Evolutionary conservation across 805 yeast species (phyloP).

Genomic region (Yarrowia sp.): DNA sequence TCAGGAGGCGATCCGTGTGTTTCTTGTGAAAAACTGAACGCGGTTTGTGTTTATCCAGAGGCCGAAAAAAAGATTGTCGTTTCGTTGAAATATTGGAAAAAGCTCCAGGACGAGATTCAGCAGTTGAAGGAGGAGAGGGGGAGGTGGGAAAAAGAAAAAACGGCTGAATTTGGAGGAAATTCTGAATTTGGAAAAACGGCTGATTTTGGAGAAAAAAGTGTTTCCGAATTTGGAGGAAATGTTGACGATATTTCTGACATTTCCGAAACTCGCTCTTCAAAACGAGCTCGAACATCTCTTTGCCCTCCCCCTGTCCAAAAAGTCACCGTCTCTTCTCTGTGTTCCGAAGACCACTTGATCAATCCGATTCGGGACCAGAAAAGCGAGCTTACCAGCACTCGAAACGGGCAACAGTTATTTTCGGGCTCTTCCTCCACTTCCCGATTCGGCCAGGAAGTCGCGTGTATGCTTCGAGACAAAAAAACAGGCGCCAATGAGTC

Average conservation of each 20-base stretch:
- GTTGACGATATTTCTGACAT: too few species aligned
- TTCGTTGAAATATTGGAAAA: slow-evolving; percentile 43
- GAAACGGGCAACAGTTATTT: slow-evolving; percentile 33
- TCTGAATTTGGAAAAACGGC: too few species aligned
- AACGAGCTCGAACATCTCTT: too few species aligned
- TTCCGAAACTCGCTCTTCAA: too few species aligned
- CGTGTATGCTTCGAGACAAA: slow-evolving; percentile 6
- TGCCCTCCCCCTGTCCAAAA: not conserved
- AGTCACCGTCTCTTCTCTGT: slow-evolving; percentile 9
- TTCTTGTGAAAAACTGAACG: slow-evolving; percentile 41
- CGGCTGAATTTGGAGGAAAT: too few species aligned
- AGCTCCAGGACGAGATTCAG: slow-evolving; percentile 42
- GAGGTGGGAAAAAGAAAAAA: too few species aligned
- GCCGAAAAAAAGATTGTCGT: slow-evolving; percentile 46
- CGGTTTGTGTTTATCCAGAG: slow-evolving; percentile 44
- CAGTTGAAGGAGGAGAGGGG: slow-evolving; percentile 33
- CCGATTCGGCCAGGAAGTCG: slow-evolving; percentile 33
- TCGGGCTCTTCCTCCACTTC: slow-evolving; percentile 18
- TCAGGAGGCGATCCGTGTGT: slow-evolving; percentile 44
- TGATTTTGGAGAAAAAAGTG: too few species aligned
- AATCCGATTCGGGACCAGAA: slow-evolving; percentile 21
- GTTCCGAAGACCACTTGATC: slow-evolving; percentile 15
- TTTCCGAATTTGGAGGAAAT: too few species aligned
- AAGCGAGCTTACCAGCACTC: slow-evolving; percentile 6
- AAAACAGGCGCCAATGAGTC: slow-evolving; percentile 13